Conservation (phyloP, 768 basidiomycete species). For the Suillus subalutaceus region DNA sequence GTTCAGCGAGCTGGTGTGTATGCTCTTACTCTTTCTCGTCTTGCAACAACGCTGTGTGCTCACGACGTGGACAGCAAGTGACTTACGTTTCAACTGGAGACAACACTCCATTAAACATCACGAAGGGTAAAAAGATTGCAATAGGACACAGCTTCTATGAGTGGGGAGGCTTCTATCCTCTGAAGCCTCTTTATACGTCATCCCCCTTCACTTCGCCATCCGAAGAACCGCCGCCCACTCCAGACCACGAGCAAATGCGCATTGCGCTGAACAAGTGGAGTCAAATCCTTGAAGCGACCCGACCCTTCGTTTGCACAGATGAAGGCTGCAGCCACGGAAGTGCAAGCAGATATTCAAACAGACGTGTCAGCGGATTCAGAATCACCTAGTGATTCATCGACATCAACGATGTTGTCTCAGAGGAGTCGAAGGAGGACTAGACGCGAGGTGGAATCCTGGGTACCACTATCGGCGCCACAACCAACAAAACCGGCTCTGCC, state of each 20-base stretch:
- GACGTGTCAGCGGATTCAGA: background rate
- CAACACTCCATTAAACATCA: conserved; percentile 29
- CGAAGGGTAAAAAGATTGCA: conserved; percentile 31
- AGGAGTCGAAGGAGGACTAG: conserved; percentile 9
- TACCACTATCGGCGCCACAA: background rate
- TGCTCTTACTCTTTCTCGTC: background rate
- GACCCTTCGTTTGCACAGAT: conserved; percentile 37
- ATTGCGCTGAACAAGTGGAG: conserved; percentile 37
- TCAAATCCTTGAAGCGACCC: conserved; percentile 33
- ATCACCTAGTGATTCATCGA: background rate
- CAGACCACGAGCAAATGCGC: conserved; percentile 32
- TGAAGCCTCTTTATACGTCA: conserved; percentile 31
- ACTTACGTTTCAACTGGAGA: conserved; percentile 27
- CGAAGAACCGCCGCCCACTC: conserved; percentile 15
- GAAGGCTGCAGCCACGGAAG: conserved; percentile 12
- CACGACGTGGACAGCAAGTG: conserved; percentile 12
- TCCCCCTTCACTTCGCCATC: conserved; percentile 29
- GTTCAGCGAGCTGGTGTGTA: conserved; percentile 32
- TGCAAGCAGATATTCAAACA: background rate
- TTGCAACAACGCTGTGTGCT: conserved; percentile 1
- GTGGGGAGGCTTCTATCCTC: conserved; percentile 34
- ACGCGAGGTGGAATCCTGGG: conserved; percentile 1
- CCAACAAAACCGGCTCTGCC: background rate
- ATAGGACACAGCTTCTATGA: conserved; percentile 35
- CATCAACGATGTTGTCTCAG: background rate